Conservation (phyloP, 1,284 basidiomycete species). For the Pseudomicrostroma phylloplanum region DNA sequence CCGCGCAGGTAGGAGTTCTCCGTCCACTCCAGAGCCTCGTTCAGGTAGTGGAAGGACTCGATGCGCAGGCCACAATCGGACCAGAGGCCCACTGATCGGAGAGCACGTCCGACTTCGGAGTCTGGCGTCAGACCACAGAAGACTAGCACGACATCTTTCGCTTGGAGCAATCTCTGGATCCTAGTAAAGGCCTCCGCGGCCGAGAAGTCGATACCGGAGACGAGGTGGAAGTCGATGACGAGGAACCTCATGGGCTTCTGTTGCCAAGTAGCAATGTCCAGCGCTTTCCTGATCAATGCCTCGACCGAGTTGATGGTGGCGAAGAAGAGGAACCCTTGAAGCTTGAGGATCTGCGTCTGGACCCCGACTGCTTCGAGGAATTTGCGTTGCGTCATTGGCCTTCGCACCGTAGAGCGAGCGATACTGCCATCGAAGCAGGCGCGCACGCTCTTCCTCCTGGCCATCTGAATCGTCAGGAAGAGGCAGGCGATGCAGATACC, state of each 20-base stretch:
- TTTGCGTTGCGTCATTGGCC: slow-evolving; percentile 77
- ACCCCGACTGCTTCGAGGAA: slow-evolving; percentile 85
- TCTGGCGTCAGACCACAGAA: slow-evolving; percentile 67
- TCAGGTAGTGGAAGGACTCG: slow-evolving; percentile 75
- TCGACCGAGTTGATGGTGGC: slow-evolving; percentile 87
- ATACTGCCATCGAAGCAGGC: slow-evolving; percentile 45
- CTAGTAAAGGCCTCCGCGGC: slow-evolving; percentile 91
- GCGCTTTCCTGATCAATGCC: slow-evolving; percentile 64
- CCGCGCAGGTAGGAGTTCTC: slow-evolving; percentile 51
- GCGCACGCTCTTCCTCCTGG: slow-evolving; percentile 56
- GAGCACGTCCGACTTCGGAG: slow-evolving; percentile 37
- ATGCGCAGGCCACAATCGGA: slow-evolving; percentile 48
- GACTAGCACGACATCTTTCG: slow-evolving; percentile 73
- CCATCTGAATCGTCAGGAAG: slow-evolving; percentile 94
- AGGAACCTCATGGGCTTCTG: slow-evolving; percentile 75
- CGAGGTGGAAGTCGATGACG: slow-evolving; percentile 61
- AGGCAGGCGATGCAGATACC: slow-evolving; percentile 87
- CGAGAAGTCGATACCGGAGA: slow-evolving; percentile 86
- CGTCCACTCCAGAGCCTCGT: slow-evolving; percentile 86
- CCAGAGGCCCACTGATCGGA: slow-evolving; percentile 63
- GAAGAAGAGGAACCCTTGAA: slow-evolving; percentile 92
- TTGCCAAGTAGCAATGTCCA: slow-evolving; percentile 70
- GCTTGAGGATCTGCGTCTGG: slow-evolving; percentile 79
- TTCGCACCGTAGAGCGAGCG: slow-evolving; percentile 74
- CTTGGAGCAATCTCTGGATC: slow-evolving; percentile 72